Evolutionary conservation across 2,329 filamentous ascomycete genomes (phyloP).

Genomic region (Botrytis deweyae): DNA sequence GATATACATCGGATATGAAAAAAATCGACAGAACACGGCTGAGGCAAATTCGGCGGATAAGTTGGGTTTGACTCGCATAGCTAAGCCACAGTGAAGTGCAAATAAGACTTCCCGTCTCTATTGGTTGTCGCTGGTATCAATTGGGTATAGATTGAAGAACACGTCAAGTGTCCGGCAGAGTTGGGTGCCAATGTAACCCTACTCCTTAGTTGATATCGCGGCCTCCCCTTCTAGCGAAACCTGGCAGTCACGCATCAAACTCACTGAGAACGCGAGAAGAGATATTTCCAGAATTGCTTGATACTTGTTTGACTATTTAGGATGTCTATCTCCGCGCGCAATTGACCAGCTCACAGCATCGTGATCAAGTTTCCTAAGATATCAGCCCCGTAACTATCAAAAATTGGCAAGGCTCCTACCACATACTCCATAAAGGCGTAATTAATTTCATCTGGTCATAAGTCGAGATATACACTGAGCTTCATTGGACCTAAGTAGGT

Average conservation of each 20-base stretch:
- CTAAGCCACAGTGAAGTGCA: not conserved
- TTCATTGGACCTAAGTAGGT: not conserved
- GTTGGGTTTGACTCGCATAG: not conserved
- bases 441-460: too few relatives aligned
- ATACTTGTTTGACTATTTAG: not conserved
- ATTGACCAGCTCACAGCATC: too few relatives aligned
- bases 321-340: not conserved
- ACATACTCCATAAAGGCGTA: too few relatives aligned
- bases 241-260: too few relatives aligned
- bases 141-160: too few relatives aligned
- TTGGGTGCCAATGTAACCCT: too few relatives aligned
- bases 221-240: too few relatives aligned
- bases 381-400: too few relatives aligned
- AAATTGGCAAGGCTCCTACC: too few relatives aligned
- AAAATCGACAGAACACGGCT: not conserved
- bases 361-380: too few relatives aligned
- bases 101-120: not conserved
- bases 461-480: not conserved
- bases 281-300: not conserved
- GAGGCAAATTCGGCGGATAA: not conserved
- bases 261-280: not conserved
- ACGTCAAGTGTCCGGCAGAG: too few relatives aligned
- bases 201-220: too few relatives aligned
- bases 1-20: not conserved
- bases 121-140: not conserved